Evolutionary conservation across 805 yeast genomes (phyloP).

Genomic region (Candida cerambycidarum): DNA sequence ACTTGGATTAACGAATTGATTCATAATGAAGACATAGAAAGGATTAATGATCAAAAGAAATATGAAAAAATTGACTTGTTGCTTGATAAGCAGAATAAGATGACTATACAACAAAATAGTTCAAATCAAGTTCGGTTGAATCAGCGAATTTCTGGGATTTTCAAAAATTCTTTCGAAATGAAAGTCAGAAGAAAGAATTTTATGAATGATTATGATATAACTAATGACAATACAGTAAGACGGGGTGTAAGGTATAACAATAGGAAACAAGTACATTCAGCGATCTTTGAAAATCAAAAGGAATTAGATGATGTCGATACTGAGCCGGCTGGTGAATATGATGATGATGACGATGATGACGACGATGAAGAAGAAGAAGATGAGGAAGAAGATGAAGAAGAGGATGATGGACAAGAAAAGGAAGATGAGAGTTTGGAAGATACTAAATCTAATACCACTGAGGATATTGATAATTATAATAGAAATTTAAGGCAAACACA

Average conservation of each 20-base stretch:
- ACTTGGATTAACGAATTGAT: constrained; percentile 16
- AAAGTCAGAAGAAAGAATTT: not conserved
- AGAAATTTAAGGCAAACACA: constrained; percentile 2
- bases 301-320: constrained; percentile 1
- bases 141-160: not conserved
- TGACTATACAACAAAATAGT: not conserved
- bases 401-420: constrained; percentile 5
- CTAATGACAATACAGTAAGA: not conserved
- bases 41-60: constrained; percentile 5
- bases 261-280: not conserved
- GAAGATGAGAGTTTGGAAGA: not conserved
- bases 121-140: not conserved
- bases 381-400: constrained; percentile 11
- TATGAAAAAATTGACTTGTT: constrained; percentile 1
- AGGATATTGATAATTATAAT: constrained; percentile 1
- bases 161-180: not conserved
- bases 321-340: constrained; percentile 5
- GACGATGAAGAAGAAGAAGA: constrained; percentile 12
- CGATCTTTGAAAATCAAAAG: not conserved
- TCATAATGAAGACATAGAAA: constrained; percentile 9
- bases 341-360: constrained; percentile 11
- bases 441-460: not conserved
- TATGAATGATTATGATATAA: not conserved
- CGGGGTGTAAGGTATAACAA: not conserved
- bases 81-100: not conserved